A percentile compares a stretch with the other conserved stretches of the same genome.
phyloP scores from a whole-genome alignment of 495 filamentous ascomycete species.

The Aspergillus asperescens region DNA sequence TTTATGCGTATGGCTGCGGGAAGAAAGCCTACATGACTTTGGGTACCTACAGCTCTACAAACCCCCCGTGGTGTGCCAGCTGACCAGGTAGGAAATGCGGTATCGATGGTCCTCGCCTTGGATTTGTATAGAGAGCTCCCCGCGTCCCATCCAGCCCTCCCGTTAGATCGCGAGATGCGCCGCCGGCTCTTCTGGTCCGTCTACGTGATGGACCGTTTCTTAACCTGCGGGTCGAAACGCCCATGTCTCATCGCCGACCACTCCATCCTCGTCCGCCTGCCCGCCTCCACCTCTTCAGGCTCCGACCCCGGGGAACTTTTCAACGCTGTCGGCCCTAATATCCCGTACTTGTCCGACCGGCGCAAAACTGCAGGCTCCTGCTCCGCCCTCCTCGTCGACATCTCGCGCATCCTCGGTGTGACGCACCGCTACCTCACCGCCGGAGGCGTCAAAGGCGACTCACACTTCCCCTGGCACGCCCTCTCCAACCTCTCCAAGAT shows the following conservation, averaged over 20 bases:
- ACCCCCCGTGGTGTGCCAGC: background rate
- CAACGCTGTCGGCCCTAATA: conserved; percentile 60
- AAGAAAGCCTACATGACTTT: conserved; percentile 84
- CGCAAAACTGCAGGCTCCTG: conserved; percentile 67
- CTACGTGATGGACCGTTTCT: conserved; percentile 76
- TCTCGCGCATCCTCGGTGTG: conserved; percentile 72
- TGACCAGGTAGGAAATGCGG: conserved; percentile 55
- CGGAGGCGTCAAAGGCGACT: conserved; percentile 81
- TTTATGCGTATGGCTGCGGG: conserved; percentile 69
- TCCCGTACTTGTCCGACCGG: conserved; percentile 61
- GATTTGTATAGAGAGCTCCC: conserved; percentile 70
- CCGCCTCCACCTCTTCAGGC: conserved; percentile 49
- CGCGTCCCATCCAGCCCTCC: conserved; percentile 47
- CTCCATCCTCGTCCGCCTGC: conserved; percentile 65
- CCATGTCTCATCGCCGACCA: conserved; percentile 72
- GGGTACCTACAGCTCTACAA: conserved; percentile 43
- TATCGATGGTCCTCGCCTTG: conserved; percentile 74
- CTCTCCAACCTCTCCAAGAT: conserved; percentile 81
- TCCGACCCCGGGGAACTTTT: conserved; percentile 67
- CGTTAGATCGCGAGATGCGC: conserved; percentile 64
- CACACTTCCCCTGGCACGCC: conserved; percentile 84
- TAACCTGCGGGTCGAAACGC: conserved; percentile 70
- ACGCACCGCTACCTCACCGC: conserved; percentile 79
- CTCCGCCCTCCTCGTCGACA: conserved; percentile 72
- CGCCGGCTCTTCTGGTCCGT: conserved; percentile 78